Evolutionary conservation across 495 filamentous ascomycete genomes (phyloP).

Genomic region (Friedmanniomyces simplex): DNA sequence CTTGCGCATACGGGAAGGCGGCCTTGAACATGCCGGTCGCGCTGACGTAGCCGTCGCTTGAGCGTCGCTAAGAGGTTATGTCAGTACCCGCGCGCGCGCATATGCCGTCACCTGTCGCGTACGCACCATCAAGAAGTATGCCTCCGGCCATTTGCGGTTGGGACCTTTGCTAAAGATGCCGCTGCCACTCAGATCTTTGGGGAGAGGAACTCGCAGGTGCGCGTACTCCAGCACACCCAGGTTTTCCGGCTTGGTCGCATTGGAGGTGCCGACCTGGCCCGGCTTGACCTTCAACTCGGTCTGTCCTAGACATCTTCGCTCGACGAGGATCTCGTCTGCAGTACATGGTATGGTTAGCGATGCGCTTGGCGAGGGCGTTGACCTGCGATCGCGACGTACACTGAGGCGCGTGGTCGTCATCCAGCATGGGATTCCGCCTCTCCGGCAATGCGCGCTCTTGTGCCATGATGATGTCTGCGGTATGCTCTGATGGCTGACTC

Average conservation of each 20-base stretch:
- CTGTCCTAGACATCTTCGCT: conserved; percentile 79
- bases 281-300: conserved; percentile 79
- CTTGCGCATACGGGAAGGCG: conserved; percentile 84
- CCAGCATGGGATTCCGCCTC: conserved; percentile 66
- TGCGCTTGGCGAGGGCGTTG: conserved; percentile 1
- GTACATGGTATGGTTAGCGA: conserved; percentile 28
- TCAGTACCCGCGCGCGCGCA: conserved; percentile 2
- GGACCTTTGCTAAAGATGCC: conserved; percentile 73
- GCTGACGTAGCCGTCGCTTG: conserved; percentile 86
- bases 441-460: conserved; percentile 52
- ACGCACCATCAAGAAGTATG: conserved; percentile 89
- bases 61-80: conserved; percentile 54
- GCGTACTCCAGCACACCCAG: conserved; percentile 88
- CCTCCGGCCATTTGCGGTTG: conserved; percentile 52
- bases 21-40: conserved; percentile 99
- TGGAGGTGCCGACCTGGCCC: conserved; percentile 50
- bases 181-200: conserved; percentile 71
- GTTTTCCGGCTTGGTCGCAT: conserved; percentile 58
- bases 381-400: conserved; percentile 38
- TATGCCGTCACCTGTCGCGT: not conserved
- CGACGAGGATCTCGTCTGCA: conserved; percentile 70
- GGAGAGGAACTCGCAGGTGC: conserved; percentile 82
- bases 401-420: conserved; percentile 55
- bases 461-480: conserved; percentile 38
- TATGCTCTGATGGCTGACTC: not conserved